phyloP scores from a whole-genome alignment of 805 yeast genomes.

The Henningerozyma blattae region DNA sequence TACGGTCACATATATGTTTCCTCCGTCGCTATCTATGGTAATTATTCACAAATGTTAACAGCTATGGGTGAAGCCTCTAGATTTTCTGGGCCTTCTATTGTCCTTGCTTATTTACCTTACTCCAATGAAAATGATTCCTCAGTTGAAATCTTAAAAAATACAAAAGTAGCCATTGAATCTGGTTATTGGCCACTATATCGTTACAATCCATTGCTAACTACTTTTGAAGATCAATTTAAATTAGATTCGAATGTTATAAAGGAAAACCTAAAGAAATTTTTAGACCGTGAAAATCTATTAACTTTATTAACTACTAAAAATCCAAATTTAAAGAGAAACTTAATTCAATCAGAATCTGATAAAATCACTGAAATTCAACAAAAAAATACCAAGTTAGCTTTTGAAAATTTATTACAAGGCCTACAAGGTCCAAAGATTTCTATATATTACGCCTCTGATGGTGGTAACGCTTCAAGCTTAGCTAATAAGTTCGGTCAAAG shows the following conservation, averaged over 20 bases:
- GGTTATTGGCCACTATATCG: slow-evolving; percentile 97
- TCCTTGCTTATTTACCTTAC: slow-evolving; percentile 82
- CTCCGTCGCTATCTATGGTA: slow-evolving; percentile 84
- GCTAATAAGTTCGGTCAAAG: slow-evolving; percentile 70
- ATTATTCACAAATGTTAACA: slow-evolving; percentile 85
- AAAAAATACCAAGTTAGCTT: slow-evolving; percentile 65
- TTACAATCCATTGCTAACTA: slow-evolving; percentile 47
- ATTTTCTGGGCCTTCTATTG: slow-evolving; percentile 82
- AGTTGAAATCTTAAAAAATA: slow-evolving; percentile 66
- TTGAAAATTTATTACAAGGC: slow-evolving; percentile 66
- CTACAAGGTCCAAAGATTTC: slow-evolving; percentile 87
- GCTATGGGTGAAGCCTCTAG: slow-evolving; percentile 84
- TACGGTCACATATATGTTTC: slow-evolving; percentile 85
- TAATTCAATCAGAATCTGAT: slow-evolving; percentile 50
- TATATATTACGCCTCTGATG: slow-evolving; percentile 81
- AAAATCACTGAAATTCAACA: slow-evolving; percentile 48
- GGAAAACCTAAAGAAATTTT: slow-evolving; percentile 62
- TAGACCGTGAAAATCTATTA: slow-evolving; percentile 83
- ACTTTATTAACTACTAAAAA: slow-evolving; percentile 57
- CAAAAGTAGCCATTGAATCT: slow-evolving; percentile 79
- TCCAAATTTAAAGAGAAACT: slow-evolving; percentile 68
- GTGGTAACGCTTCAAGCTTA: slow-evolving; percentile 76
- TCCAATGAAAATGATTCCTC: slow-evolving; percentile 52
- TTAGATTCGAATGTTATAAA: slow-evolving; percentile 77
- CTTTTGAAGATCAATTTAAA: slow-evolving; percentile 47